Evolutionary conservation across 495 filamentous ascomycete species (phyloP).

Genomic region (Podospora fimiseda): DNA sequence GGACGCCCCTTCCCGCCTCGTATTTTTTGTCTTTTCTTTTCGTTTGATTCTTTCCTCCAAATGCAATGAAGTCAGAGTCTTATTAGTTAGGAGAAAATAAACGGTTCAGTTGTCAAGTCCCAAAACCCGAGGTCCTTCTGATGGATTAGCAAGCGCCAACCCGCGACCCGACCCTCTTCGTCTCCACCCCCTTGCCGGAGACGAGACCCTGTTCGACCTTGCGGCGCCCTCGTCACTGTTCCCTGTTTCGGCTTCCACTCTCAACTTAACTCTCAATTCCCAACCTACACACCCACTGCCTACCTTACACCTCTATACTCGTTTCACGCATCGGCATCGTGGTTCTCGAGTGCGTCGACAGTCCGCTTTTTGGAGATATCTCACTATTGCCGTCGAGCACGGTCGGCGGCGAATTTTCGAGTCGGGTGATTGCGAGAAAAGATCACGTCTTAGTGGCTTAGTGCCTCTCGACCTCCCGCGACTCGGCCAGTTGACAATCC

Average conservation of each 20-base stretch:
- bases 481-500: background rate
- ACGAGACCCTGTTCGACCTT: conserved; percentile 1
- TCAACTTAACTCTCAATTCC: background rate
- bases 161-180: background rate
- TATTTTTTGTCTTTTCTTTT: conserved; percentile 16
- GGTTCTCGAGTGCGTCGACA: background rate
- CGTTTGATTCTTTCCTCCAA: conserved; percentile 2
- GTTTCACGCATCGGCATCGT: too few relatives aligned
- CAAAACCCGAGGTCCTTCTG: background rate
- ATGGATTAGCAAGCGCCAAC: conserved; percentile 1
- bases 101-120: background rate
- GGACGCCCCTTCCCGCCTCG: conserved; percentile 21
- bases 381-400: background rate
- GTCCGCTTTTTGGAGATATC: background rate
- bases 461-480: background rate
- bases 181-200: conserved; percentile 5
- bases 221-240: background rate
- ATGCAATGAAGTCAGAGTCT: too few relatives aligned
- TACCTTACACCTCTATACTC: too few relatives aligned
- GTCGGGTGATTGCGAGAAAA: conserved; percentile 1
- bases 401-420: background rate
- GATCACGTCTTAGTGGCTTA: conserved; percentile 2
- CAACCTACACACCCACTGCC: too few relatives aligned
- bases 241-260: conserved; percentile 3
- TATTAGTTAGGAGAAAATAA: too few relatives aligned